phyloP scores from a whole-genome alignment of 2,329 filamentous ascomycete species.

The Blastomyces parvus region DNA sequence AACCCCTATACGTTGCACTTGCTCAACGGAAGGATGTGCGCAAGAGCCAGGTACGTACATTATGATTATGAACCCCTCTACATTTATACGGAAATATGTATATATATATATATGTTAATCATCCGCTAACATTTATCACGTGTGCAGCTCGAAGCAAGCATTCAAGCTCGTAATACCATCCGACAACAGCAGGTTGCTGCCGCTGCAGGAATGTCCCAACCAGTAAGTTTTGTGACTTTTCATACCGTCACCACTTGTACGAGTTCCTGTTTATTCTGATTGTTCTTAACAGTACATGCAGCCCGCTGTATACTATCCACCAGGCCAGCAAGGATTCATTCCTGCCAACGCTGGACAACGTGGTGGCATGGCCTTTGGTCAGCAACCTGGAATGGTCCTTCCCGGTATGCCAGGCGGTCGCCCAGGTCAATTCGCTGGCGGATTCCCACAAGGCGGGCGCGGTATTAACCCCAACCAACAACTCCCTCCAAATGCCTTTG shows the following conservation, averaged over 20 bases:
- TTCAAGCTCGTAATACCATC: constrained; percentile 97
- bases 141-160: constrained; percentile 76
- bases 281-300: constrained; percentile 57
- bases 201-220: constrained; percentile 72
- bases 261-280: constrained; percentile 3
- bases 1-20: constrained; percentile 94
- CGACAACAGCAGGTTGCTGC: constrained; percentile 96
- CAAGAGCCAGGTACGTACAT: constrained; percentile 62
- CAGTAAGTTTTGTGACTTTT: constrained; percentile 25
- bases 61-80: neutral
- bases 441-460: constrained; percentile 76
- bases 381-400: constrained; percentile 45
- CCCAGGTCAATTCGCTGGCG: constrained; percentile 73
- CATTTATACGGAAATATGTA: neutral
- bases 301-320: constrained; percentile 83
- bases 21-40: constrained; percentile 99
- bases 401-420: constrained; percentile 70
- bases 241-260: neutral
- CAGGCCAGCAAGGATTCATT: constrained; percentile 54
- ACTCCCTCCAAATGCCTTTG: constrained; percentile 79
- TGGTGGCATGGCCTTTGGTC: constrained; percentile 54
- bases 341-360: constrained; percentile 44
- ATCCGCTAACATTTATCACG: constrained; percentile 1
- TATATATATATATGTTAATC: neutral
- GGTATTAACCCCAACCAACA: constrained; percentile 74